Evolutionary conservation across 768 basidiomycete genomes (phyloP).

Genomic region (Sarcomyxa edulis): DNA sequence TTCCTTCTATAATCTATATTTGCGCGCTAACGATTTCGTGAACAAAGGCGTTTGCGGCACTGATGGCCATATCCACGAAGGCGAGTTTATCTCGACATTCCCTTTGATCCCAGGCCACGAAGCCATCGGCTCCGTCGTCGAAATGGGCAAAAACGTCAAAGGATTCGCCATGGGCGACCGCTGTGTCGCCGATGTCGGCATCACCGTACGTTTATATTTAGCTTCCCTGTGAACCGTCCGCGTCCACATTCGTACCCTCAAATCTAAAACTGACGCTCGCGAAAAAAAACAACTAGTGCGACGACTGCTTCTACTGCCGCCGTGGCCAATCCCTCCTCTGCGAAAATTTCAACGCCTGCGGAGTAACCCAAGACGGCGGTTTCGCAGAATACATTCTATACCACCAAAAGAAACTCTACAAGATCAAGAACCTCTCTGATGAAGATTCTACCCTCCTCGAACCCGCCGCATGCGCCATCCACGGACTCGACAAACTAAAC

Average conservation of each 20-base stretch:
- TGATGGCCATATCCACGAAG: conserved; percentile 53
- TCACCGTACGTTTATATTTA: conserved; percentile 30
- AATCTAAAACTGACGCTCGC: conserved; percentile 1
- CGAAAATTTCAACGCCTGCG: conserved; percentile 78
- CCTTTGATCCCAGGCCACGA: conserved; percentile 10
- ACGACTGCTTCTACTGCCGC: conserved; percentile 82
- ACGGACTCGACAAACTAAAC: conserved; percentile 84
- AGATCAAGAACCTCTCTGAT: conserved; percentile 81
- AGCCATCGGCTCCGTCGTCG: conserved; percentile 9
- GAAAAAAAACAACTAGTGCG: conserved; percentile 50
- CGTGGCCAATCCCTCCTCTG: conserved; percentile 79
- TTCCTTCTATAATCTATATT: background rate
- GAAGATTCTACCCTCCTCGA: conserved; percentile 86
- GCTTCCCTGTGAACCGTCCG: no score
- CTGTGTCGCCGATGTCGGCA: conserved; percentile 58
- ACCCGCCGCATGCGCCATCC: conserved; percentile 87
- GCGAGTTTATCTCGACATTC: conserved; percentile 10
- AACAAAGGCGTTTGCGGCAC: conserved; percentile 58
- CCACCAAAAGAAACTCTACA: conserved; percentile 71
- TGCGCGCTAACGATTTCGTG: no score
- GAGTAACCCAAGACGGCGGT: conserved; percentile 77
- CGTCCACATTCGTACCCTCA: background rate
- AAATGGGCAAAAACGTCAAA: conserved; percentile 47
- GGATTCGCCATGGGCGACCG: conserved; percentile 61
- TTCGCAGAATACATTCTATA: conserved; percentile 88